Evolutionary conservation across 2,329 filamentous ascomycete species (phyloP).

Genomic region (Neofusicoccum parvum): DNA sequence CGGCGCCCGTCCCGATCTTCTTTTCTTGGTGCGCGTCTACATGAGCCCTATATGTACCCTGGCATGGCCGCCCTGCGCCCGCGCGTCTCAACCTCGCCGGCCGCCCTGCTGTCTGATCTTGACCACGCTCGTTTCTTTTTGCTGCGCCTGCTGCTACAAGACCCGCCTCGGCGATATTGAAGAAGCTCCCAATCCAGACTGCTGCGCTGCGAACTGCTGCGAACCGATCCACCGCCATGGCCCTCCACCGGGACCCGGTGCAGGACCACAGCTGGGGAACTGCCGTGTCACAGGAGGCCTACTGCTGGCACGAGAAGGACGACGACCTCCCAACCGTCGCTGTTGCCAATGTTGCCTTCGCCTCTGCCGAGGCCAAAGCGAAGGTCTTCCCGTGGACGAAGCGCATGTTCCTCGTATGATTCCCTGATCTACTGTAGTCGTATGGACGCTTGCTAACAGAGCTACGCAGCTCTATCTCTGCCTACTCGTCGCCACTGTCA

Average conservation of each 20-base stretch:
- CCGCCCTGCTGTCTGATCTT: neutral
- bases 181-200: neutral
- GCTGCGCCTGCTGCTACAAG: neutral
- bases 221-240: neutral
- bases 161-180: neutral
- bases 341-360: constrained; percentile 42
- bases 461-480: constrained; percentile 42
- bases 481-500: constrained; percentile 47
- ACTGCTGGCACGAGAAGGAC: constrained; percentile 13
- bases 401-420: constrained; percentile 47
- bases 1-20: neutral
- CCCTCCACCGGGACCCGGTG: neutral
- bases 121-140: neutral
- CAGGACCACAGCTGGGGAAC: constrained; percentile 10
- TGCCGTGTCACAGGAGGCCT: constrained; percentile 6
- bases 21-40: neutral
- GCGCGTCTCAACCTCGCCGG: neutral
- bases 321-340: constrained; percentile 2
- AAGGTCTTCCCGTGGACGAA: constrained; percentile 43
- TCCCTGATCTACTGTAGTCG: neutral
- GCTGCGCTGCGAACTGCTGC: neutral
- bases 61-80: constrained; percentile 3
- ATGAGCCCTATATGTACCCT: neutral
- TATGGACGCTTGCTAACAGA: neutral
- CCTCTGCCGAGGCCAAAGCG: constrained; percentile 50